A percentile compares a stretch with the other conserved stretches of the same genome.
phyloP scores from a whole-genome alignment of 1,284 basidiomycete genomes.

The Ceraceosorus guamensis region DNA sequence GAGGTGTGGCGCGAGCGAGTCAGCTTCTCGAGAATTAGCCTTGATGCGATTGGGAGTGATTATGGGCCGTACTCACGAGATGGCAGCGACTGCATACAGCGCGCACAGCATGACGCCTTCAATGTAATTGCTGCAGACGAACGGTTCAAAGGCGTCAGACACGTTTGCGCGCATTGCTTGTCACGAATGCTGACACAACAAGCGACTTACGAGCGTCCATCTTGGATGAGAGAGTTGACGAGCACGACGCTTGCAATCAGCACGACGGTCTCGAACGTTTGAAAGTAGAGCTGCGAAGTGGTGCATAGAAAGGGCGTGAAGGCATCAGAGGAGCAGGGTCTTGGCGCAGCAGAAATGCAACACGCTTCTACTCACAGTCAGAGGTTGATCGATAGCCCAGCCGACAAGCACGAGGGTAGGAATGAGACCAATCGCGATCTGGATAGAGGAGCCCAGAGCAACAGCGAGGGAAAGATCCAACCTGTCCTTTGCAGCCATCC shows the following conservation, averaged over 20 bases:
- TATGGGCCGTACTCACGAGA: not conserved
- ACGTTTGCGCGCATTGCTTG: too few species aligned
- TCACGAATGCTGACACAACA: not conserved
- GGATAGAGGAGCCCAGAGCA: constrained; percentile 70
- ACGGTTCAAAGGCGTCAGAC: too few species aligned
- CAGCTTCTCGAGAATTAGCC: too few species aligned
- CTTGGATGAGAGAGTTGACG: constrained; percentile 46
- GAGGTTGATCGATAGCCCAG: constrained; percentile 47
- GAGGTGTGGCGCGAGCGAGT: constrained; percentile 32
- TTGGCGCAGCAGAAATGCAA: too few species aligned
- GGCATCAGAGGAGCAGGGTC: too few species aligned
- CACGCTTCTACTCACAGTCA: constrained; percentile 39
- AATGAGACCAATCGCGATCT: constrained; percentile 43
- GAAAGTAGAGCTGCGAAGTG: constrained; percentile 31
- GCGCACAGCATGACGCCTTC: constrained; percentile 50
- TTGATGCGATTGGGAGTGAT: too few species aligned
- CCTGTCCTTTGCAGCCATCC: constrained; percentile 44
- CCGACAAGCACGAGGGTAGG: constrained; percentile 47
- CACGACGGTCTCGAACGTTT: constrained; percentile 30
- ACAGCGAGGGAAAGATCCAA: constrained; percentile 61
- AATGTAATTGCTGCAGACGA: constrained; percentile 17
- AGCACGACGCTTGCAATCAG: constrained; percentile 46
- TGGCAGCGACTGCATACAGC: constrained; percentile 8
- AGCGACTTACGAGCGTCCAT: constrained; percentile 45
- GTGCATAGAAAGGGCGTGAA: too few species aligned